Base-by-base conservation (phyloP, 805 yeast species). In the Lachancea quebecensis region DNA sequence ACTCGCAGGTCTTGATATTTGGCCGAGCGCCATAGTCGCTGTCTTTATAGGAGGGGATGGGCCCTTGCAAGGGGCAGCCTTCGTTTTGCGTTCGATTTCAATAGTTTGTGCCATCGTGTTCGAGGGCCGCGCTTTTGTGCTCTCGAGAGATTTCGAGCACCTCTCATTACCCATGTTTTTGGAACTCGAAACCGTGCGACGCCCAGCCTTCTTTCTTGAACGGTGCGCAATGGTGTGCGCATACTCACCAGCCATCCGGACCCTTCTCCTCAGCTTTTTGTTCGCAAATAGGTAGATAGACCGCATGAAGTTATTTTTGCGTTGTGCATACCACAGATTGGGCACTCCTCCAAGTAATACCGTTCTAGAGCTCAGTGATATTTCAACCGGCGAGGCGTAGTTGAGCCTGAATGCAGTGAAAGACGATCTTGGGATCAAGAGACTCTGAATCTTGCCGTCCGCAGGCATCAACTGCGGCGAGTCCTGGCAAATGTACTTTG, bases 321-420 rank as follows among this genome's bases (percentile, higher is more conserved):
- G 57, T 27, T 53, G 59, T 12, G 46, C 44, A 35, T 67, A 56
- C 88, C 87, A 84, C 10, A 73, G 58, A 18, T 64, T 60, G 0
- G 90, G 91, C 2, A 81, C 58, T 0, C 72, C 68, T 0, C 91
- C 91, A 4, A 85, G 51, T 8, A 82, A 63, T 0, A 75, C 60
- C 1, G 72, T 67, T 39, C 68, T 67, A 1, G 86, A 71, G 10
- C 68, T 63, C n/a, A 67, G 65, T 18, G 78, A 66, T 6, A 85
- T 57, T 44, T 77, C 74, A 3, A 54, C 42, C 0, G 82, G 66
- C 8, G 71, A 65, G n/a, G 76, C 70, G 58, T 79, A 81, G 12
- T 71, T 62, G 21, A 85, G 64, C 35, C 85, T 67, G 47, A 72
- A 78, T 0, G 84, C 82, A 0, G 87, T 78, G 62, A 77, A 83